A percentile compares a stretch with the other conserved stretches of the same genome.
Evolutionary conservation across 129 eudicot genomes (phyloP).

Genomic region (Tanacetum coccineum): DNA sequence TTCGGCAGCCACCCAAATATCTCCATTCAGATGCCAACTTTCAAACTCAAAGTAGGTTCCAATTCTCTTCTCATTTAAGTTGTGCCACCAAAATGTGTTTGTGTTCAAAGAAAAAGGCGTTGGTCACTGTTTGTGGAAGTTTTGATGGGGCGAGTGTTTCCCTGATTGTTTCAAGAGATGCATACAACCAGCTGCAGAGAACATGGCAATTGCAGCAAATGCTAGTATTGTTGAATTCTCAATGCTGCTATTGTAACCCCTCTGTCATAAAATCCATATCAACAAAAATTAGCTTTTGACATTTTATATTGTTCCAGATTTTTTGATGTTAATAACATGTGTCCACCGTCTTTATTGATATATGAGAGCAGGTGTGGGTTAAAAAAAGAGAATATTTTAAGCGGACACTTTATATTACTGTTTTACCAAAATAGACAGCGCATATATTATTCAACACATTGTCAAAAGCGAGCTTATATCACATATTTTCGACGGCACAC

Average conservation of each 20-base stretch:
- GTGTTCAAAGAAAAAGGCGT: not conserved
- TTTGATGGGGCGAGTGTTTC: constrained; percentile 76
- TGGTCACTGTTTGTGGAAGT: constrained; percentile 65
- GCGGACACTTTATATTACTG: no score
- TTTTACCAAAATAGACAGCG: no score
- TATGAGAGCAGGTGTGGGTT: no score
- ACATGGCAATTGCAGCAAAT: constrained; percentile 59
- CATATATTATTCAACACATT: no score
- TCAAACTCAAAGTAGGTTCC: not conserved
- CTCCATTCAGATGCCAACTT: not conserved
- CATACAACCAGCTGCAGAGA: constrained; percentile 91
- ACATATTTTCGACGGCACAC: no score
- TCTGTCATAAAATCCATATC: constrained; percentile 42
- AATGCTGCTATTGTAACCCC: constrained; percentile 53
- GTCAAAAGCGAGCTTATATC: no score
- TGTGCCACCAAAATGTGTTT: not conserved
- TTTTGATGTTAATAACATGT: no score
- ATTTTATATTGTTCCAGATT: not conserved
- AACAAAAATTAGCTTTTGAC: not conserved
- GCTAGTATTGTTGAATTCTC: constrained; percentile 80
- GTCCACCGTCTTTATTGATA: no score
- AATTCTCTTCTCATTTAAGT: not conserved
- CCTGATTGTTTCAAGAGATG: constrained; percentile 71
- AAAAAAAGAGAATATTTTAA: no score
- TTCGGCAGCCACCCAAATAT: not conserved